Evolutionary conservation across 192 early-diverging fungal species (phyloP).

Genomic region (Jimgerdemannia lactiflua): DNA sequence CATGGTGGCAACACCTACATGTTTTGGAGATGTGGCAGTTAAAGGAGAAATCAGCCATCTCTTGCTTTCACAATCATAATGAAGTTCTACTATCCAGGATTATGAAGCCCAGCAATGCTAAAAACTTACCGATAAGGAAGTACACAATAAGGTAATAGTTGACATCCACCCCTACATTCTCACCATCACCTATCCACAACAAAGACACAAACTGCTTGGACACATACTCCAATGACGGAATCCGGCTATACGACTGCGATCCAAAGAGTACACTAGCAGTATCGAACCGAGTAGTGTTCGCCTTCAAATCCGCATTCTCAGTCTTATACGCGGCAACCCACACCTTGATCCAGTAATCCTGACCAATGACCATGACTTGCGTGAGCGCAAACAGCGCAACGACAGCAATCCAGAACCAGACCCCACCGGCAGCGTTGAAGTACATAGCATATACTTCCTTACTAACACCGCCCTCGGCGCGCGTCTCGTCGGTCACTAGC

Average conservation of each 20-base stretch:
- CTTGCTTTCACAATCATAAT: too few species aligned
- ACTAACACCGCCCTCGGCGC: conserved; percentile 75
- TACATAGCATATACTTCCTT: conserved; percentile 80
- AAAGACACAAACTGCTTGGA: not conserved
- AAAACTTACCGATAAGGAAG: conserved; percentile 44
- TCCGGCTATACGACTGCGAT: not conserved
- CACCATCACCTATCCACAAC: not conserved
- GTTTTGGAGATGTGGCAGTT: not conserved
- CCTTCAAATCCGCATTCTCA: not conserved
- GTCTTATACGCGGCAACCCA: conserved; percentile 44
- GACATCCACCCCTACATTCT: conserved; percentile 29
- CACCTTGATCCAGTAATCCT: conserved; percentile 65
- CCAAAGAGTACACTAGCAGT: not conserved
- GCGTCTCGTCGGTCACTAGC: conserved; percentile 83
- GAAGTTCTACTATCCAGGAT: too few species aligned
- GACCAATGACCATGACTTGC: conserved; percentile 38
- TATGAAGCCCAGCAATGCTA: too few species aligned
- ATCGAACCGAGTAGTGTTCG: not conserved
- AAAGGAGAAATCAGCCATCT: too few species aligned
- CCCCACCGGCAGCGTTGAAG: conserved; percentile 63
- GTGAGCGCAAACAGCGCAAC: conserved; percentile 37
- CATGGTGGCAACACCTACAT: conserved; percentile 16
- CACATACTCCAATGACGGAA: too few species aligned
- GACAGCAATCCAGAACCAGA: conserved; percentile 57
- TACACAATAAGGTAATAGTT: conserved; percentile 65